A percentile compares a stretch with the other conserved stretches of the same genome.
Evolutionary conservation across 108 stramenopile genomes (phyloP).

Genomic region (Nitzschia putrida): DNA sequence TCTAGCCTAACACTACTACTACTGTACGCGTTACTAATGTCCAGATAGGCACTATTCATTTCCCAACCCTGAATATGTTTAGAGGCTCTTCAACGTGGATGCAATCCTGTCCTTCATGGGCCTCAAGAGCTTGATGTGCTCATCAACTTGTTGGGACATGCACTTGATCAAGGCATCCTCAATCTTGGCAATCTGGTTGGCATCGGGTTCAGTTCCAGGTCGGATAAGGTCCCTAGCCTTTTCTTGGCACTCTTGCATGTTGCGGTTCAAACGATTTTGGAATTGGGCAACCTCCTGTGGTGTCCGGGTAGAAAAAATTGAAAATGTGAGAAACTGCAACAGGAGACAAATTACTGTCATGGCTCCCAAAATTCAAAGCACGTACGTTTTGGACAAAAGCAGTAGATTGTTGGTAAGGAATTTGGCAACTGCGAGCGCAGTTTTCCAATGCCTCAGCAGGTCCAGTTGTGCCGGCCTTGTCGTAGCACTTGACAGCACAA

Average conservation of each 20-base stretch:
- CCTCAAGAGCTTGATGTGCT: constrained; percentile 66
- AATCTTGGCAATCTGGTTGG: constrained; percentile 62
- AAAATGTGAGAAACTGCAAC: background rate
- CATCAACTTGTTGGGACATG: constrained; percentile 67
- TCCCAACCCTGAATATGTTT: background rate
- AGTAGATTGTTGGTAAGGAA: constrained; percentile 70
- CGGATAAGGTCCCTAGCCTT: constrained; percentile 75
- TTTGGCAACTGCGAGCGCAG: constrained; percentile 75
- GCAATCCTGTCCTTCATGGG: constrained; percentile 79
- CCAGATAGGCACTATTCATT: no score
- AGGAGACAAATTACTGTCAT: background rate
- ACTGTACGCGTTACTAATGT: no score
- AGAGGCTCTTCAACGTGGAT: constrained; percentile 40
- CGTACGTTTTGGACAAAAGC: constrained; percentile 63
- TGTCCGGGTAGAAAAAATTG: no score
- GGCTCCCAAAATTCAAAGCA: background rate
- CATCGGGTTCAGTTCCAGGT: constrained; percentile 74
- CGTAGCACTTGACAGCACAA: constrained; percentile 61
- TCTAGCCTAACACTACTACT: no score
- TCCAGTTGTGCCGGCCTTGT: constrained; percentile 76
- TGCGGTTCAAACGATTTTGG: constrained; percentile 77
- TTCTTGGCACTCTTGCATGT: constrained; percentile 85
- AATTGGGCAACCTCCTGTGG: constrained; percentile 74
- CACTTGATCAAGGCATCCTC: constrained; percentile 69
- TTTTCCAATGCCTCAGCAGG: constrained; percentile 64